phyloP scores from a whole-genome alignment of 2,329 filamentous ascomycete genomes.

The Hypoxylon sp. region DNA sequence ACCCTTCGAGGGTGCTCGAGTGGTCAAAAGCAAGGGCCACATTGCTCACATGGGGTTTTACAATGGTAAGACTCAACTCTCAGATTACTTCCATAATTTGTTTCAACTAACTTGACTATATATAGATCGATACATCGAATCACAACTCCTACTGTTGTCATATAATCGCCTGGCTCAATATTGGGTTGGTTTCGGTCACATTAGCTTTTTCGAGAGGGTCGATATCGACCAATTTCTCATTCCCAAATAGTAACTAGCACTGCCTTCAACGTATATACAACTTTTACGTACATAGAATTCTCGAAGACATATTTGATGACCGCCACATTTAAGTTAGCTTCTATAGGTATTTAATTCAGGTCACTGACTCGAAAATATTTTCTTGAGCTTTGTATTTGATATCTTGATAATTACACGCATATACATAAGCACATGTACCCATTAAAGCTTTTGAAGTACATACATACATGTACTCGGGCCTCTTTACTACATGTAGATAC shows the following conservation, averaged over 20 bases:
- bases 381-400: too few relatives aligned
- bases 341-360: too few relatives aligned
- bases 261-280: conserved; percentile 24
- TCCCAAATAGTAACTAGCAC: conserved; percentile 34
- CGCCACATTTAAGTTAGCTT: neutral
- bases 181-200: conserved; percentile 77
- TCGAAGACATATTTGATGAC: conserved; percentile 1
- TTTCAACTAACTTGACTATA: conserved; percentile 19
- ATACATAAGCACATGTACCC: too few relatives aligned
- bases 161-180: conserved; percentile 84
- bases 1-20: conserved; percentile 79
- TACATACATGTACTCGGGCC: too few relatives aligned
- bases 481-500: too few relatives aligned
- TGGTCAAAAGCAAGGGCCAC: conserved; percentile 83
- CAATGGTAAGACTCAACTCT: conserved; percentile 71
- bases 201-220: conserved; percentile 74
- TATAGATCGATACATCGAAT: conserved; percentile 80
- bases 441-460: too few relatives aligned
- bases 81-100: neutral
- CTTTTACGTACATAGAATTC: conserved; percentile 24
- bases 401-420: too few relatives aligned
- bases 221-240: conserved; percentile 68
- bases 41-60: conserved; percentile 81
- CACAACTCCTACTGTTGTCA: conserved; percentile 83
- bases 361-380: too few relatives aligned